Evolutionary conservation across 768 basidiomycete species (phyloP).

Genomic region (Kwoniella dendrophila): DNA sequence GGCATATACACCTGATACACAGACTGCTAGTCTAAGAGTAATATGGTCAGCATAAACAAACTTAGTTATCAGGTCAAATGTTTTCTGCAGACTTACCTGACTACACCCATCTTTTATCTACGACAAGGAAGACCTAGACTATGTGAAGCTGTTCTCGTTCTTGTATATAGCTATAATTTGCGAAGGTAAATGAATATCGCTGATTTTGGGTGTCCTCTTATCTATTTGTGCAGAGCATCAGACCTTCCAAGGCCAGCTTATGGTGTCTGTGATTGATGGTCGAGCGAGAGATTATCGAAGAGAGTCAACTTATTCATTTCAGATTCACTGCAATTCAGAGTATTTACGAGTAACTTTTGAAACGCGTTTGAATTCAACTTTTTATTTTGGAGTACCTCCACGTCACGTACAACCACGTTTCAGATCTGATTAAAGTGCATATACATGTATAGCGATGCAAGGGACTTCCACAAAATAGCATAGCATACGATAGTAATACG

Average conservation of each 20-base stretch:
- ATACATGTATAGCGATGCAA: too few relatives aligned
- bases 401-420: neutral
- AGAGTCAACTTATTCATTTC: neutral
- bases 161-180: too few relatives aligned
- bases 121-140: too few relatives aligned
- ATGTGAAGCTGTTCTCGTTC: too few relatives aligned
- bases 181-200: too few relatives aligned
- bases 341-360: too few relatives aligned
- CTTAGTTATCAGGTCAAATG: neutral
- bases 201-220: too few relatives aligned
- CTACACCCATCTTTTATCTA: slow-evolving; percentile 2
- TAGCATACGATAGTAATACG: too few relatives aligned
- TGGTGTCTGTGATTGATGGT: neutral
- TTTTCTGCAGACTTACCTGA: neutral
- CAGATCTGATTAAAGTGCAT: neutral
- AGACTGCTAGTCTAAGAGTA: slow-evolving; percentile 62
- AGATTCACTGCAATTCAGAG: too few relatives aligned
- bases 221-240: too few relatives aligned
- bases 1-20: slow-evolving; percentile 84
- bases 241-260: too few relatives aligned
- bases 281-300: neutral
- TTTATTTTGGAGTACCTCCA: neutral
- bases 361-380: slow-evolving; percentile 6
- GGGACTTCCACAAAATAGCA: too few relatives aligned
- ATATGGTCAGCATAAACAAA: neutral